These are phyloP conservation scores for Yamadazyma kanchanaburiensis DNA, from an alignment of 1,139 yeast genomes.

Conservation along the genomic window DNA sequence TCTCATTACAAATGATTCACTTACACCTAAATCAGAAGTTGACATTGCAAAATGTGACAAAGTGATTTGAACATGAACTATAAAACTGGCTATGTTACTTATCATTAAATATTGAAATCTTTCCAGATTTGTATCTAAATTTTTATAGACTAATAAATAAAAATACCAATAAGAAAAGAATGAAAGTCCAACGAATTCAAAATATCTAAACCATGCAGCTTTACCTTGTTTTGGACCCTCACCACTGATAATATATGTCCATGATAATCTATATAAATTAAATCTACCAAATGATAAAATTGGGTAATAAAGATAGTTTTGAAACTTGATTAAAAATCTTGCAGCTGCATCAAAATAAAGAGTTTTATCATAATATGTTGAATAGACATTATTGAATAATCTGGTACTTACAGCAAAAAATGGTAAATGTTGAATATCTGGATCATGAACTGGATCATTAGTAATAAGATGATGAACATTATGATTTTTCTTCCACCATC, in stretches of 20 bases:
- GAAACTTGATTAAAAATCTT: slow-evolving; percentile 54
- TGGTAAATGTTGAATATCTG: slow-evolving; percentile 90
- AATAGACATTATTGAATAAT: slow-evolving; percentile 63
- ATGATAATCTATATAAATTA: slow-evolving; percentile 75
- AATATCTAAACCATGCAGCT: slow-evolving; percentile 84
- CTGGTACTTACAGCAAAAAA: slow-evolving; percentile 82
- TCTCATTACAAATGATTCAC: slow-evolving; percentile 78
- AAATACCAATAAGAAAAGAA: slow-evolving; percentile 79
- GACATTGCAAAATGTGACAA: slow-evolving; percentile 93
- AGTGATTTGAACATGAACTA: slow-evolving; percentile 90
- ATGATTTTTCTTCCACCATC: slow-evolving; percentile 95
- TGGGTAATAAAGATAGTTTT: slow-evolving; percentile 72
- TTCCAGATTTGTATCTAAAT: slow-evolving; percentile 49
- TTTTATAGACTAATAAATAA: slow-evolving; percentile 54
- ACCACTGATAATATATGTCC: slow-evolving; percentile 70
- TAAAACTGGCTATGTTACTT: slow-evolving; percentile 79
- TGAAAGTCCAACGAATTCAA: slow-evolving; percentile 66
- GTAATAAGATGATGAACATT: slow-evolving; percentile 87
- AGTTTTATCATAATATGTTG: slow-evolving; percentile 72
- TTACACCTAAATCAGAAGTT: slow-evolving; percentile 76
- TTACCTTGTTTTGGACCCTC: slow-evolving; percentile 77
- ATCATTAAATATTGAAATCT: slow-evolving; percentile 61
- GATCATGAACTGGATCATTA: slow-evolving; percentile 90
- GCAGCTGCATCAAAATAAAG: slow-evolving; percentile 70
- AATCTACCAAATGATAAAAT: slow-evolving; percentile 81